phyloP scores from a whole-genome alignment of 176 grass and related monocot genomes.

The Raddia guianensis region DNA sequence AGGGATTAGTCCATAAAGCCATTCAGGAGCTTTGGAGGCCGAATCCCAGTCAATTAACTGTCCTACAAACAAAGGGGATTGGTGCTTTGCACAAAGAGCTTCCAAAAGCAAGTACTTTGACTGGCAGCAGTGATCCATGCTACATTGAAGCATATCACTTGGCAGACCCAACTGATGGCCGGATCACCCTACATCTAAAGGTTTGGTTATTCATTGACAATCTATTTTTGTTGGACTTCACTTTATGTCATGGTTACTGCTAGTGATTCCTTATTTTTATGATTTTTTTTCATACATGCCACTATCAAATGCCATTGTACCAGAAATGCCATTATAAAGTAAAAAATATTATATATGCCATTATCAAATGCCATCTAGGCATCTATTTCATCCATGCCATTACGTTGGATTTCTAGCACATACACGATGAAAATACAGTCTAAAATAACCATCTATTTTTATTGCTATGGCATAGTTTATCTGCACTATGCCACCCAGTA shows the following conservation, averaged over 20 bases:
- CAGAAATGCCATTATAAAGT: too few species aligned
- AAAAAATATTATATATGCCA: too few species aligned
- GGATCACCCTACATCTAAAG: conserved; percentile 94
- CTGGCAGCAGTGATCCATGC: conserved; percentile 93
- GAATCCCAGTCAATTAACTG: conserved; percentile 68
- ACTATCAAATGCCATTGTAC: too few species aligned
- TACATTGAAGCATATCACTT: conserved; percentile 97
- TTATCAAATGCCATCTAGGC: too few species aligned
- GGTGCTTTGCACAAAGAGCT: conserved; percentile 75
- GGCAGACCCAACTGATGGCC: conserved; percentile 86
- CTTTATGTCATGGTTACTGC: conserved; percentile 21
- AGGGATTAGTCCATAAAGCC: conserved; percentile 97
- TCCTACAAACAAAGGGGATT: conserved; percentile 84
- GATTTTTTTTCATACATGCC: too few species aligned
- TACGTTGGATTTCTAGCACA: too few species aligned
- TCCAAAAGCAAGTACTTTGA: conserved; percentile 75
- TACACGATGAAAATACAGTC: too few species aligned
- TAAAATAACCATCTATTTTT: too few species aligned
- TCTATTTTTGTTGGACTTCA: conserved; percentile 5
- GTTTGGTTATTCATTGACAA: conserved; percentile 32
- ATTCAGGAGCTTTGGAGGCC: conserved; percentile 95
- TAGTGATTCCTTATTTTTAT: background rate
- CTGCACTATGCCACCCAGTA: conserved; percentile 21
- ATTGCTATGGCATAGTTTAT: conserved; percentile 8
- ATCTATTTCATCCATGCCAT: too few species aligned